Conservation (phyloP, 352 stramenopile species). For the Elongisporangium prolatum region DNA sequence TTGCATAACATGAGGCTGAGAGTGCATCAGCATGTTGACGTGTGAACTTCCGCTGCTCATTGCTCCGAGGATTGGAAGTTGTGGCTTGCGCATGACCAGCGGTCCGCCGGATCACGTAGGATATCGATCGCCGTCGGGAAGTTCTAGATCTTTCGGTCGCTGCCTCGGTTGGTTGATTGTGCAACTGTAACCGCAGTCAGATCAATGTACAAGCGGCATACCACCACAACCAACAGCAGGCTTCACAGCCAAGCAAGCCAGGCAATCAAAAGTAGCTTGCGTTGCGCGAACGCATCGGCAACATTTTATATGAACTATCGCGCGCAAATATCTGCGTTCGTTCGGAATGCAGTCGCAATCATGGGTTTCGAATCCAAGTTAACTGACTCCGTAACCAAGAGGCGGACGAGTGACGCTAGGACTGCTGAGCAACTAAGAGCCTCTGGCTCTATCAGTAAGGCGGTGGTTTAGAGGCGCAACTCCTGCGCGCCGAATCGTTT, state of each 20-base stretch:
- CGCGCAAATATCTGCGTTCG: too few species aligned
- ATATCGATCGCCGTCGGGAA: too few species aligned
- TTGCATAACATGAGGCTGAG: too few species aligned
- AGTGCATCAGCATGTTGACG: neutral
- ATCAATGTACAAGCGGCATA: neutral
- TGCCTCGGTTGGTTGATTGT: neutral
- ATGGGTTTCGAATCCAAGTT: neutral
- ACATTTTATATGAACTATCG: too few species aligned
- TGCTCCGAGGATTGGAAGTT: neutral
- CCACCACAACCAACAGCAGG: neutral
- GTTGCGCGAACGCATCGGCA: too few species aligned
- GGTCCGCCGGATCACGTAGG: too few species aligned
- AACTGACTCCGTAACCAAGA: neutral
- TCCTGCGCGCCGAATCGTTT: neutral
- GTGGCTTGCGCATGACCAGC: neutral
- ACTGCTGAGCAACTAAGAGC: neutral
- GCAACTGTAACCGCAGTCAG: neutral
- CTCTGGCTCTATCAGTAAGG: neutral
- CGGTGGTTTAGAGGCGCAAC: too few species aligned
- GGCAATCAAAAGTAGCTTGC: too few species aligned
- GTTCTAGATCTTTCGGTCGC: too few species aligned
- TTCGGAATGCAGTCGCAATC: neutral
- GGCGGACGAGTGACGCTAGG: neutral
- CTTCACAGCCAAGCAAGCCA: too few species aligned
- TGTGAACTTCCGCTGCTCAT: neutral